Evolutionary conservation across 495 filamentous ascomycete species (phyloP).

Genomic region (Podospora comata): DNA sequence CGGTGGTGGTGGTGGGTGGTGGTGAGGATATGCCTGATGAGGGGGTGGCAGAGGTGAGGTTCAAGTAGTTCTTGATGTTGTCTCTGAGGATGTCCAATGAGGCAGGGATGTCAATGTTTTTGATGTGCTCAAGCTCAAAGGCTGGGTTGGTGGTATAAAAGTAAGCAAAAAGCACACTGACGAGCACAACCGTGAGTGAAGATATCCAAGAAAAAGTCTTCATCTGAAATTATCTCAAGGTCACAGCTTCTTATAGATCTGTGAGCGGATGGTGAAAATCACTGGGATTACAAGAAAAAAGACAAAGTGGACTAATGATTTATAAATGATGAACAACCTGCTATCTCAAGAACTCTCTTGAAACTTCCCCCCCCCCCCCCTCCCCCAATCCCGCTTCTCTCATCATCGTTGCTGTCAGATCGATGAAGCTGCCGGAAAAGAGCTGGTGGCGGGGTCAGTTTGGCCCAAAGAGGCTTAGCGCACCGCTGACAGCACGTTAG

Average conservation of each 20-base stretch:
- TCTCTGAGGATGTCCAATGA: background rate
- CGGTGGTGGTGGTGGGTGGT: background rate
- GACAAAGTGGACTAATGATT: background rate
- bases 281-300: background rate
- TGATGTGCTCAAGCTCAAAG: background rate
- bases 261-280: background rate
- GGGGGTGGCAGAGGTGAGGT: background rate
- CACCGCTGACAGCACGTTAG: background rate
- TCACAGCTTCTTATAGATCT: no score
- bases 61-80: background rate
- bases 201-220: background rate
- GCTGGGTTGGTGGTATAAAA: background rate
- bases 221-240: background rate
- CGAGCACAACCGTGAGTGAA: background rate
- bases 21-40: background rate
- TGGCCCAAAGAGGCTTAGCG: background rate
- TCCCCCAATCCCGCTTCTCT: background rate
- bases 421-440: background rate
- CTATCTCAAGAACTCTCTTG: background rate
- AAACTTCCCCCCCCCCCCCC: background rate
- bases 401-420: background rate
- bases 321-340: background rate
- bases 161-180: background rate
- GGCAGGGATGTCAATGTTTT: background rate
- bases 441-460: background rate